These are phyloP conservation scores for Colletotrichum tabaci DNA, from an alignment of 2,329 filamentous ascomycete genomes.

Conservation along the genomic window DNA sequence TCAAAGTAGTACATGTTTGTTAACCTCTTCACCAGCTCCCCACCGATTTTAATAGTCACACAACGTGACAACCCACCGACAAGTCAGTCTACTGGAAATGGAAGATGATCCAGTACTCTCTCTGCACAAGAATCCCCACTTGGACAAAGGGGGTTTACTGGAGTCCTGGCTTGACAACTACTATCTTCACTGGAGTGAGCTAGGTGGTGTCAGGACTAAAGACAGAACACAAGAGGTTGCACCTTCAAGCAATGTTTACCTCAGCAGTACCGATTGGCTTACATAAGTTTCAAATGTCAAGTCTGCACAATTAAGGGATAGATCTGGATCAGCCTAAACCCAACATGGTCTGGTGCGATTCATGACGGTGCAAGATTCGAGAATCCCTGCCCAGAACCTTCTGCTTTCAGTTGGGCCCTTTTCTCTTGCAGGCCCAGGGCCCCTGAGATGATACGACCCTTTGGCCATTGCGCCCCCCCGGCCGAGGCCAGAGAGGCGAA, in stretches of 20 bases:
- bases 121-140: too few relatives aligned
- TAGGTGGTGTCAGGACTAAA: background rate
- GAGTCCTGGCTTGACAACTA: too few relatives aligned
- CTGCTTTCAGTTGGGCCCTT: slow-evolving; percentile 31
- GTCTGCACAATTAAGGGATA: slow-evolving; percentile 38
- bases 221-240: background rate
- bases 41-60: background rate
- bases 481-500: slow-evolving; percentile 24
- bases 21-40: background rate
- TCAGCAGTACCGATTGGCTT: background rate
- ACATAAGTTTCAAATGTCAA: slow-evolving; percentile 26
- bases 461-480: slow-evolving; percentile 20
- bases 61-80: background rate
- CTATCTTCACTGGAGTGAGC: background rate
- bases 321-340: slow-evolving; percentile 36
- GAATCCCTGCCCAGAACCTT: slow-evolving; percentile 34
- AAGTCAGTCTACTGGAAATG: too few relatives aligned
- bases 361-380: slow-evolving; percentile 13
- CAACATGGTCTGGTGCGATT: slow-evolving; percentile 32
- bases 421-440: slow-evolving; percentile 18
- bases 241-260: background rate
- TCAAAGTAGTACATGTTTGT: too few relatives aligned
- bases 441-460: slow-evolving; percentile 23
- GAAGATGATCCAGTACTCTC: background rate
- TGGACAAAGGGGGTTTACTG: background rate